Base-by-base conservation (phyloP, 352 stramenopile genomes). In the Globisporangium ultimum region DNA sequence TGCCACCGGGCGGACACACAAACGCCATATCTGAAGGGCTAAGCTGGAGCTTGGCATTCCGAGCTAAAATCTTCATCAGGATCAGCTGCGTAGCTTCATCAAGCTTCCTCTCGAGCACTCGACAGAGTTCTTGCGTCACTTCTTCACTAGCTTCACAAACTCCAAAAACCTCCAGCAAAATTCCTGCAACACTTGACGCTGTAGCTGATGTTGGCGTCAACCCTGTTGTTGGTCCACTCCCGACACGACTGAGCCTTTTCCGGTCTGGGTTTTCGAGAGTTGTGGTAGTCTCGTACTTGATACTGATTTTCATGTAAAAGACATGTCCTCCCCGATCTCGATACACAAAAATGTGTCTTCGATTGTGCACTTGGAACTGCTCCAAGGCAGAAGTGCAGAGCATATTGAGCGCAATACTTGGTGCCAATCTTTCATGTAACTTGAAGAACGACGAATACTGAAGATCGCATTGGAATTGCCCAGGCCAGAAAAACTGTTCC, bases 281-380 rank as follows among this genome's bases (percentile, higher is more conserved):
- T 14, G 40, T 11, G 17, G 40, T 14, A 43, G 52, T 47, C 22
- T 67, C 70, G 42, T 78, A 69, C 50, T 73, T 77, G 53, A 89
- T 71, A 46, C 81, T 87, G 62, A 95, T 91, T 54, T 91, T 91
- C 70, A 96, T 92, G 62, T 96, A 96, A 68, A 95, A 96, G 18
- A 95, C 87, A 48, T 95, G 82, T 3, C 87, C 85, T 20, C 84
- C 79, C 5, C 84, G 81, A 64, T 96, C 85, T 15, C 84, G 73
- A 51, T 96, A 96, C 11, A 96, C 87, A 63, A 96, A 96, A 28
- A 92, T 82, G 34, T 96, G 80, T 2, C 82, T 80, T 4, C 87
- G 78, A 63, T 96, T 96, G 71, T 94, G 86, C 34, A 96, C 87
- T 76, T 96, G 84, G 49, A 96, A 96, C 53, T 93, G 87, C 62